Evolutionary conservation across 106 monocot genomes (phyloP).

Genomic region (Dendrobium catenatum): DNA sequence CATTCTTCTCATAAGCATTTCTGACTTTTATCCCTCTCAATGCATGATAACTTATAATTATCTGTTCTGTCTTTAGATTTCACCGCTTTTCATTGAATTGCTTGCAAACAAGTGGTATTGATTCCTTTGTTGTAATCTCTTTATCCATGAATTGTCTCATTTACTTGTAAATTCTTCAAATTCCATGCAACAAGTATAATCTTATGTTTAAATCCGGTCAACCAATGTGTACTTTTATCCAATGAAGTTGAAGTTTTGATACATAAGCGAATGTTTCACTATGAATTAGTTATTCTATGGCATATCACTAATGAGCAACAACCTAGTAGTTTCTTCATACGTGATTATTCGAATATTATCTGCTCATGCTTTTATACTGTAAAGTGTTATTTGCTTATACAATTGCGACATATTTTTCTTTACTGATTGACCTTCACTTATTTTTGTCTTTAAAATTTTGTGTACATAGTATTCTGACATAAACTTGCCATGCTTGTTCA

Average conservation of each 20-base stretch:
- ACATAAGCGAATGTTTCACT: background rate
- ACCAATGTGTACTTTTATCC: no score
- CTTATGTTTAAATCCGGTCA: background rate
- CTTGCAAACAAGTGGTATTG: background rate
- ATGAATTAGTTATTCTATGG: background rate
- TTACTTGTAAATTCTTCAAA: background rate
- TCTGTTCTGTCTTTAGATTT: background rate
- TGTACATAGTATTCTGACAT: slow-evolving; percentile 5
- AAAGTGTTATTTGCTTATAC: background rate
- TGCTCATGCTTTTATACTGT: background rate
- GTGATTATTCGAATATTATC: background rate
- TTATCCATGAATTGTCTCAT: background rate
- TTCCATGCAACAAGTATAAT: background rate
- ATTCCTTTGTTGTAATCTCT: background rate
- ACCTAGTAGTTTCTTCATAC: background rate
- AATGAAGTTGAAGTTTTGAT: no score
- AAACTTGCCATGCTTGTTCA: slow-evolving; percentile 18
- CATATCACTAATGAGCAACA: background rate
- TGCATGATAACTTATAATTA: background rate
- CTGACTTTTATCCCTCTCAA: background rate
- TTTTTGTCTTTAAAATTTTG: background rate
- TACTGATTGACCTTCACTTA: background rate
- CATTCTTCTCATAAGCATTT: no score
- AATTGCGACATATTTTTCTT: background rate
- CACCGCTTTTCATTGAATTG: background rate